Evolutionary conservation across 768 basidiomycete species (phyloP).

Genomic region (Podaxis pistillaris): DNA sequence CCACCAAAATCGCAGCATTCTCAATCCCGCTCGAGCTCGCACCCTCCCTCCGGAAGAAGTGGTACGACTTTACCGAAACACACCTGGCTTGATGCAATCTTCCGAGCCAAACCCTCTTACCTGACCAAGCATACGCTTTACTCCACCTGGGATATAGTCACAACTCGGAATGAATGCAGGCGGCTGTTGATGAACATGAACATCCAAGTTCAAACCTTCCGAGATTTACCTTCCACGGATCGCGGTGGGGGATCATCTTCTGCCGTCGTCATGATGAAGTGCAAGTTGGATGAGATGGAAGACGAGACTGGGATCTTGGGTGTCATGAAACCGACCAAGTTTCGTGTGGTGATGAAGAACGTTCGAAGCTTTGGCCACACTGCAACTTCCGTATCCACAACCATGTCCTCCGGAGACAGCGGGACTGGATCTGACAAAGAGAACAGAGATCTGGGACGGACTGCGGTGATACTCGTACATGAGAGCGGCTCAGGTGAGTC

Average conservation of each 20-base stretch:
- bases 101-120: conserved; percentile 74
- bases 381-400: not conserved
- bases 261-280: conserved; percentile 63
- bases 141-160: conserved; percentile 57
- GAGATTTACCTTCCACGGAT: conserved; percentile 31
- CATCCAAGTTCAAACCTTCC: conserved; percentile 44
- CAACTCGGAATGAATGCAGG: conserved; percentile 72
- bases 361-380: conserved; percentile 21
- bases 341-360: conserved; percentile 71
- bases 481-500: conserved; percentile 87
- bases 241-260: conserved; percentile 56
- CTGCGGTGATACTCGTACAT: conserved; percentile 65
- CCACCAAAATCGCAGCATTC: not conserved
- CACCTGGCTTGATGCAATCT: conserved; percentile 86
- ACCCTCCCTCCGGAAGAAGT: not conserved
- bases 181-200: conserved; percentile 71
- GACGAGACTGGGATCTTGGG: conserved; percentile 54
- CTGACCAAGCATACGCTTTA: conserved; percentile 34
- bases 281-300: conserved; percentile 66
- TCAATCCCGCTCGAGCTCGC: not conserved
- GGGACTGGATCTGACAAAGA: conserved; percentile 29
- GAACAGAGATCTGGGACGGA: conserved; percentile 32
- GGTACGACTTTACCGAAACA: conserved; percentile 42
- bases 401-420: conserved; percentile 16
- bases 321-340: conserved; percentile 68